phyloP scores from a whole-genome alignment of 2,329 filamentous ascomycete species.

The Penicillium sp. region DNA sequence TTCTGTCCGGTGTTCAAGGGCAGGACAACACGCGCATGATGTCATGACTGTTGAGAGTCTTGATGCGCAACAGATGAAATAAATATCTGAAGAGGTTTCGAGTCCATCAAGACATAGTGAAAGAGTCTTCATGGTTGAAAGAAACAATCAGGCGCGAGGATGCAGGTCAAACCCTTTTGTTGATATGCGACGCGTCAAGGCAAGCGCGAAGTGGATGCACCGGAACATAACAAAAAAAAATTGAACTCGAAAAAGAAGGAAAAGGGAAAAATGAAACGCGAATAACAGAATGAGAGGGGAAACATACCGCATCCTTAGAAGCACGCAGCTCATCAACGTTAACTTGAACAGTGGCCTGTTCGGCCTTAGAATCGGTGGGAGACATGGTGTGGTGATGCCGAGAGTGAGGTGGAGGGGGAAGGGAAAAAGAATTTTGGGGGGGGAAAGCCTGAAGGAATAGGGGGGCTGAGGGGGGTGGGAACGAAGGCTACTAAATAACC shows the following conservation, averaged over 20 bases:
- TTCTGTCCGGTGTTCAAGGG: neutral
- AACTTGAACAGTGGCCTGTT: slow-evolving; percentile 39
- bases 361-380: slow-evolving; percentile 32
- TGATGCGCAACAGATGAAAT: neutral
- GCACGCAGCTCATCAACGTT: slow-evolving; percentile 74
- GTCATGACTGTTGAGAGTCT: neutral
- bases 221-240: slow-evolving; percentile 3
- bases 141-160: neutral
- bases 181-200: slow-evolving; percentile 25
- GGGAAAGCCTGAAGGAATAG: neutral
- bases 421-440: slow-evolving; percentile 25
- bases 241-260: slow-evolving; percentile 1
- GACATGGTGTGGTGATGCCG: slow-evolving; percentile 32
- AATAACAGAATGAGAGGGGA: slow-evolving; percentile 9
- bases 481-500: slow-evolving; percentile 23
- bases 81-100: neutral
- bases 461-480: slow-evolving; percentile 12
- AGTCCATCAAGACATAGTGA: neutral
- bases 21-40: neutral
- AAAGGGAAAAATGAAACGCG: slow-evolving; percentile 4
- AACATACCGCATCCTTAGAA: slow-evolving; percentile 78
- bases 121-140: neutral
- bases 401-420: slow-evolving; percentile 34
- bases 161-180: slow-evolving; percentile 9
- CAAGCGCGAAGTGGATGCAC: slow-evolving; percentile 6